Conservation (phyloP, 305 asterid genomes). For the Fraxinus greggii region DNA sequence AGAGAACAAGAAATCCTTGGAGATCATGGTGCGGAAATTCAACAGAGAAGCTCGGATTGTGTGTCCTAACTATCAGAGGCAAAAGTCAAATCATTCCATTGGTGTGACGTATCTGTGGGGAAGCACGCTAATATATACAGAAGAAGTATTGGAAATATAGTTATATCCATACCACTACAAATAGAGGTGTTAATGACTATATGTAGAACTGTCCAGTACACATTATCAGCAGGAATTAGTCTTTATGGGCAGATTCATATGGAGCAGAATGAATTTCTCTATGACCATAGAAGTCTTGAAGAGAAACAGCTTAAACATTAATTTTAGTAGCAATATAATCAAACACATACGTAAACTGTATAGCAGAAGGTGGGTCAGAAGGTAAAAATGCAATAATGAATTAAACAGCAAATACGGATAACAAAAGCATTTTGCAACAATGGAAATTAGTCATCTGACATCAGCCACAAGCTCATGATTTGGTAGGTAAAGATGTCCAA, state of each 20-base stretch:
- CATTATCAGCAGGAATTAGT: neutral
- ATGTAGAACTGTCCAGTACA: neutral
- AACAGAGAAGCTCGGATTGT: neutral
- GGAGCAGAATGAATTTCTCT: neutral
- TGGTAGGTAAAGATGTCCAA: neutral
- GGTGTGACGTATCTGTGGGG: neutral
- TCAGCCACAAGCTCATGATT: neutral
- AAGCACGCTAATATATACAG: neutral
- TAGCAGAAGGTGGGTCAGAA: neutral
- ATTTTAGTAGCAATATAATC: neutral
- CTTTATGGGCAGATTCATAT: neutral
- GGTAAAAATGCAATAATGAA: neutral
- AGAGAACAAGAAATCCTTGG: neutral
- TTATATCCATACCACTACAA: neutral
- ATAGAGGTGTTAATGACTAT: neutral
- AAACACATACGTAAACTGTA: neutral
- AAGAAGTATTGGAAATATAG: neutral
- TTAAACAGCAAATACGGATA: neutral
- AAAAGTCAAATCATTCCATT: neutral
- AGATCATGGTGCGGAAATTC: neutral
- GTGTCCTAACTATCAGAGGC: neutral
- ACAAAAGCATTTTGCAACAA: neutral
- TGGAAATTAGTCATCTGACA: neutral
- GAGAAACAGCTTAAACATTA: neutral
- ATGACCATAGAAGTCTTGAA: neutral